Evolutionary conservation across 352 stramenopile species (phyloP).

Genomic region (Discostella stelligera): DNA sequence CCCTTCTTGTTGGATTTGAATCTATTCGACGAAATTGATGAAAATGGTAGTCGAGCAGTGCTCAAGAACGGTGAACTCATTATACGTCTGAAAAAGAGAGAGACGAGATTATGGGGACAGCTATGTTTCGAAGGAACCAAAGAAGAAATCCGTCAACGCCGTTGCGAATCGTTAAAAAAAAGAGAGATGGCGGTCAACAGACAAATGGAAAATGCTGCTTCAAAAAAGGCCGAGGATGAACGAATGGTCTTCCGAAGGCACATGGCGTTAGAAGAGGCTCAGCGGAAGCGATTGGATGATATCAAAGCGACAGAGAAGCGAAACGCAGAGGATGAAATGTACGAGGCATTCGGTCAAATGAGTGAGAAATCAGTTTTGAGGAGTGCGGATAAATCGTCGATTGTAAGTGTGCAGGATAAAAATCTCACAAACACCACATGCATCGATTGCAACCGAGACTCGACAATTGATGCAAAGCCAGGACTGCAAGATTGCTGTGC

Average conservation of each 20-base stretch:
- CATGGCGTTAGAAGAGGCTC: slow-evolving; percentile 55
- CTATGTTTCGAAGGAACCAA: slow-evolving; percentile 43
- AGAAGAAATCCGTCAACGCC: slow-evolving; percentile 31
- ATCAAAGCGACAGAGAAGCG: slow-evolving; percentile 54
- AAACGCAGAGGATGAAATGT: slow-evolving; percentile 51
- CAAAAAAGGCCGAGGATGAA: slow-evolving; percentile 57
- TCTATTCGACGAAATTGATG: slow-evolving; percentile 45
- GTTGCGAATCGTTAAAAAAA: slow-evolving; percentile 27
- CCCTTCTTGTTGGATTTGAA: slow-evolving; percentile 57
- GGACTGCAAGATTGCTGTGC: slow-evolving; percentile 29
- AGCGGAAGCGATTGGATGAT: slow-evolving; percentile 53
- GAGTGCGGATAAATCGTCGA: neutral
- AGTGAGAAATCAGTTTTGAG: slow-evolving; percentile 2
- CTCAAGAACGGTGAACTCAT: slow-evolving; percentile 53
- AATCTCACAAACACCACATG: neutral
- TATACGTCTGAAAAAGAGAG: slow-evolving; percentile 49
- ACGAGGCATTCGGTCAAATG: slow-evolving; percentile 48
- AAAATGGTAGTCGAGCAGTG: slow-evolving; percentile 45
- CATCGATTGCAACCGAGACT: neutral
- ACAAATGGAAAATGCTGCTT: slow-evolving; percentile 40
- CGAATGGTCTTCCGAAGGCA: slow-evolving; percentile 53
- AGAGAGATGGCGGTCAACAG: slow-evolving; percentile 24
- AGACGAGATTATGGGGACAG: slow-evolving; percentile 28
- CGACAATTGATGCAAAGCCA: slow-evolving; percentile 7
- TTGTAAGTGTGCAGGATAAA: neutral